phyloP scores from a whole-genome alignment of 2,329 filamentous ascomycete species.

The Aureobasidium sp. region DNA sequence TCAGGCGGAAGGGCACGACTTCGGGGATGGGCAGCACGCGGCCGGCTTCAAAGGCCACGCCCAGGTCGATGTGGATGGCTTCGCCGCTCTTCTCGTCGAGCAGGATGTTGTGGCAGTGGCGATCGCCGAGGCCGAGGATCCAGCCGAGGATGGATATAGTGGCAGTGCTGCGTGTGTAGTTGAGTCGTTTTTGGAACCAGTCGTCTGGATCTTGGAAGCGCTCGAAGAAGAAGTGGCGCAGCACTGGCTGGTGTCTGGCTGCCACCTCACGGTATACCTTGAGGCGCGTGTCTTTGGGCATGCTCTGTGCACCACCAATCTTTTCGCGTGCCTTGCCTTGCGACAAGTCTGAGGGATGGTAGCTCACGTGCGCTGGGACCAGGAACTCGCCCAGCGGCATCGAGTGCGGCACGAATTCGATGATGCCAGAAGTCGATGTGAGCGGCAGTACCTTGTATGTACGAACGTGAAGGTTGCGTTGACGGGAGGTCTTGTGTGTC shows the following conservation, averaged over 20 bases:
- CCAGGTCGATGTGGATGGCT: constrained; percentile 93
- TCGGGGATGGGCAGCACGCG: constrained; percentile 93
- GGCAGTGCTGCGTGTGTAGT: constrained; percentile 88
- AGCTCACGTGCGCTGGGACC: constrained; percentile 80
- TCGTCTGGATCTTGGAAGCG: constrained; percentile 88
- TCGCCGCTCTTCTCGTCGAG: constrained; percentile 85
- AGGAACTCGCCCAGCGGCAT: constrained; percentile 87
- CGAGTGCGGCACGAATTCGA: constrained; percentile 94
- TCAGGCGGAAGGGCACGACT: constrained; percentile 89
- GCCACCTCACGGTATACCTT: constrained; percentile 70
- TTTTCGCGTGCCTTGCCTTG: constrained; percentile 68
- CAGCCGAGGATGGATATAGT: constrained; percentile 94
- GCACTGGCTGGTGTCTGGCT: constrained; percentile 80
- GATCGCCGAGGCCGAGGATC: constrained; percentile 84
- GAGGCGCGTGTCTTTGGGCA: constrained; percentile 63
- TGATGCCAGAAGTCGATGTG: constrained; percentile 77
- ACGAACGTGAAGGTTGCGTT: constrained; percentile 80
- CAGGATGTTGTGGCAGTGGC: constrained; percentile 95
- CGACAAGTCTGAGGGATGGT: constrained; percentile 79
- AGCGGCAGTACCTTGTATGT: constrained; percentile 96
- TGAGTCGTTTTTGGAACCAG: constrained; percentile 84
- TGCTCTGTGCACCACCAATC: constrained; percentile 65
- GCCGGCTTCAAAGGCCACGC: constrained; percentile 94
- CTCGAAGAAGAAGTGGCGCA: constrained; percentile 97
- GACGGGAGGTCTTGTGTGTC: constrained; percentile 77